Percentiles rank a stretch among this genome's conserved stretches.
These are phyloP conservation scores for Arxiozyma bovina DNA, from an alignment of 1,139 yeast genomes.

Conservation along the genomic window DNA sequence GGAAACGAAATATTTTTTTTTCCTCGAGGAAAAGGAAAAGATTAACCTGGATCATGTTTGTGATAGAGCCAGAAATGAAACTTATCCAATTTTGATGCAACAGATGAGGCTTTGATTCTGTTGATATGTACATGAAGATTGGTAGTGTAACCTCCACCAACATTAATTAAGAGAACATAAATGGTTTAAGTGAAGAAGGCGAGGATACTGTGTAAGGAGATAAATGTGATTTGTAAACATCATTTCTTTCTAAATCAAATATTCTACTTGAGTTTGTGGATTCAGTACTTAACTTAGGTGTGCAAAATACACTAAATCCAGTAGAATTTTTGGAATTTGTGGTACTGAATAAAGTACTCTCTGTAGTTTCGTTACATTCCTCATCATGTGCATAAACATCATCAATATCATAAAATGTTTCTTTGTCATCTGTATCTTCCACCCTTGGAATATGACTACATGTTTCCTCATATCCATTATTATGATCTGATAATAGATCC, in stretches of 20 bases:
- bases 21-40: no score
- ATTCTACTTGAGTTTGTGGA: conserved; percentile 1
- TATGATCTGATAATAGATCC: not conserved
- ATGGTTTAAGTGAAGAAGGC: not conserved
- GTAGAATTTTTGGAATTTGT: conserved; percentile 1
- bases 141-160: no score
- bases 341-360: not conserved
- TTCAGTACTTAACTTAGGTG: not conserved
- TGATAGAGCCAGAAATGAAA: no score
- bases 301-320: conserved; percentile 7
- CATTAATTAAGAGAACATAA: not conserved
- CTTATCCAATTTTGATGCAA: no score
- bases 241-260: conserved; percentile 1
- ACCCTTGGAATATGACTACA: no score
- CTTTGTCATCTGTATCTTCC: not conserved
- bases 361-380: not conserved
- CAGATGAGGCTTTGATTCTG: no score
- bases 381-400: not conserved
- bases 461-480: no score
- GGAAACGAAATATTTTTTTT: no score
- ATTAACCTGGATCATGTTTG: no score
- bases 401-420: not conserved
- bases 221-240: not conserved
- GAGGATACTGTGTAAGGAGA: not conserved
- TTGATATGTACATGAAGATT: no score